phyloP scores from a whole-genome alignment of 257 asterid species.

The Salvia rosmarinus region DNA sequence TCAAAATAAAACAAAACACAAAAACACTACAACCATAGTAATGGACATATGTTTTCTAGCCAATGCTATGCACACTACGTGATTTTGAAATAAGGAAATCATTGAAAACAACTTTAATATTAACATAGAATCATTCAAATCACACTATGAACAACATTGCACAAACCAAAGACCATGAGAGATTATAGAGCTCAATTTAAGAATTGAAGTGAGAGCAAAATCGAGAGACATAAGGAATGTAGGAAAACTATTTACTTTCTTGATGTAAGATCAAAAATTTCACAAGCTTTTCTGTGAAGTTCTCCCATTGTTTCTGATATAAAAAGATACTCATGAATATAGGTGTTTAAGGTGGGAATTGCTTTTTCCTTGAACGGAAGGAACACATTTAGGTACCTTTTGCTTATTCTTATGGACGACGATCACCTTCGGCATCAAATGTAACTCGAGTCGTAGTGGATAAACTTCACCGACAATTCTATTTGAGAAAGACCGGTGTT shows the following conservation, averaged over 20 bases:
- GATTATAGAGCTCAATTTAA: slow-evolving; percentile 23
- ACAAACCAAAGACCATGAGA: slow-evolving; percentile 28
- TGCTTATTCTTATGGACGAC: slow-evolving; percentile 87
- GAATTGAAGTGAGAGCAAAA: slow-evolving; percentile 23
- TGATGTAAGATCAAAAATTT: slow-evolving; percentile 72
- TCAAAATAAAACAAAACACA: not conserved
- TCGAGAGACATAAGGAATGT: slow-evolving; percentile 9
- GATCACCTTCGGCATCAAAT: slow-evolving; percentile 88
- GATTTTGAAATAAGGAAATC: too few relatives aligned
- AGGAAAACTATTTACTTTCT: slow-evolving; percentile 61
- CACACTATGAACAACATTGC: not conserved
- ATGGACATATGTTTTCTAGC: not conserved
- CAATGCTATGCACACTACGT: too few relatives aligned
- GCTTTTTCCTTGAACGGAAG: slow-evolving; percentile 11
- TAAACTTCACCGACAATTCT: slow-evolving; percentile 98
- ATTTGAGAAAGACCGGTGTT: slow-evolving; percentile 88
- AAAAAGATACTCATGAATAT: slow-evolving; percentile 25
- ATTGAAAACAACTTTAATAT: too few relatives aligned
- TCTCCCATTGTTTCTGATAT: slow-evolving; percentile 84
- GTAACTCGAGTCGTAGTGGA: slow-evolving; percentile 92
- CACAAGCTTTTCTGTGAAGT: slow-evolving; percentile 89
- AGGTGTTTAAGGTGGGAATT: not conserved
- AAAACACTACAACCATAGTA: not conserved
- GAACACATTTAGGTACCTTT: slow-evolving; percentile 61
- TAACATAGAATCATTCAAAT: too few relatives aligned